These are phyloP conservation scores for Phytophthora agathidicida DNA, from an alignment of 352 stramenopile genomes.

Conservation along the genomic window DNA sequence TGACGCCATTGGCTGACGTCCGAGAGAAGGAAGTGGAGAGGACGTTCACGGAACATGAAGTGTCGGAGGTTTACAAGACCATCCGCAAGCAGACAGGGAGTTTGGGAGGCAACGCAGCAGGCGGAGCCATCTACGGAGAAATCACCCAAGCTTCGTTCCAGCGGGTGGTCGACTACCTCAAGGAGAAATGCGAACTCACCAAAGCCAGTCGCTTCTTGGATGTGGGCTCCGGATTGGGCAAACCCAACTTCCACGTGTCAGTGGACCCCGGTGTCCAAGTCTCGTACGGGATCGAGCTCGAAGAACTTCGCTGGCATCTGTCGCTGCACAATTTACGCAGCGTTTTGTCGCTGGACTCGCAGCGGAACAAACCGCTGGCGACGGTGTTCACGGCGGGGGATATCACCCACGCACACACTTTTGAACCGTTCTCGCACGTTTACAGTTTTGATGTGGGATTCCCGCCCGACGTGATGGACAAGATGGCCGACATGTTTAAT, in stretches of 20 bases:
- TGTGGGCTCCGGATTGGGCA: slow-evolving; percentile 96
- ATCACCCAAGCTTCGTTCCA: slow-evolving; percentile 97
- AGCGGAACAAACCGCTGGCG: slow-evolving; percentile 57
- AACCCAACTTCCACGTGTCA: slow-evolving; percentile 97
- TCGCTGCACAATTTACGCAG: slow-evolving; percentile 94
- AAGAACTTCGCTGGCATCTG: slow-evolving; percentile 95
- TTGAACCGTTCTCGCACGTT: slow-evolving; percentile 98
- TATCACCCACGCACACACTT: slow-evolving; percentile 93
- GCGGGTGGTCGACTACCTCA: slow-evolving; percentile 95
- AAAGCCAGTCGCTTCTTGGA: slow-evolving; percentile 95
- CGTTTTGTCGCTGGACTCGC: slow-evolving; percentile 77
- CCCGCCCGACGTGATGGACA: slow-evolving; percentile 94
- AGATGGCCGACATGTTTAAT: slow-evolving; percentile 95
- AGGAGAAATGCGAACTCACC: slow-evolving; percentile 91
- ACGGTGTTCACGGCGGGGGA: slow-evolving; percentile 94
- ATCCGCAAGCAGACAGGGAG: slow-evolving; percentile 95
- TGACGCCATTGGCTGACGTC: slow-evolving; percentile 57
- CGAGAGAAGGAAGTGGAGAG: slow-evolving; percentile 74
- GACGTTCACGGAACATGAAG: slow-evolving; percentile 81
- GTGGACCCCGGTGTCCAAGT: slow-evolving; percentile 96
- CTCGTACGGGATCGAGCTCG: slow-evolving; percentile 96
- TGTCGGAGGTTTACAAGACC: slow-evolving; percentile 91
- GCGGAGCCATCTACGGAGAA: slow-evolving; percentile 98
- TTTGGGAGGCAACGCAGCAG: slow-evolving; percentile 94
- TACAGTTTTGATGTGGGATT: slow-evolving; percentile 99